These are phyloP conservation scores for Selaginella tamariscina DNA, from an alignment of 75 land plant genomes.

Conservation along the genomic window DNA sequence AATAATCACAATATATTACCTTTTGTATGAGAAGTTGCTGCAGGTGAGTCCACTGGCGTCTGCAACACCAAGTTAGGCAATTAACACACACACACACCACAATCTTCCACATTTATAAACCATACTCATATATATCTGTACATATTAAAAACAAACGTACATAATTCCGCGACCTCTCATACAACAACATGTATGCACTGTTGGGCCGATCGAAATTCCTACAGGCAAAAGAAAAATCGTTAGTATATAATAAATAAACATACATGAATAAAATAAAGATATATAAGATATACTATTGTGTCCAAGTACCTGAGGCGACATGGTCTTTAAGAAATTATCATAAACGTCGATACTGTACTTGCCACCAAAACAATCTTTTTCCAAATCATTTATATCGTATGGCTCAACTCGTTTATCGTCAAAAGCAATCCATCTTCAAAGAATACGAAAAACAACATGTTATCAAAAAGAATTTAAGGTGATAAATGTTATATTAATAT, in stretches of 20 bases:
- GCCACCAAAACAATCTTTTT: slow-evolving; percentile 31
- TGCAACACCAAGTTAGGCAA: not conserved
- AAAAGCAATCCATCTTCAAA: slow-evolving; percentile 24
- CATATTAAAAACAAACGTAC: not conserved
- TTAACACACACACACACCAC: too few relatives aligned
- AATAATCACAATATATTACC: not conserved
- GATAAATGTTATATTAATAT: not conserved
- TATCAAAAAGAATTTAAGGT: not conserved
- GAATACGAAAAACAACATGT: slow-evolving; percentile 5
- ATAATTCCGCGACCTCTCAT: slow-evolving; percentile 16
- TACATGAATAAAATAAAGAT: not conserved
- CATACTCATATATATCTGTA: too few relatives aligned
- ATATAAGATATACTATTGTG: not conserved
- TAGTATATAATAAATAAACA: not conserved
- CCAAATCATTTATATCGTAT: slow-evolving; percentile 26
- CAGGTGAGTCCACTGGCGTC: not conserved
- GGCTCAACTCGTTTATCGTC: slow-evolving; percentile 33
- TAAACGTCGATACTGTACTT: slow-evolving; percentile 27
- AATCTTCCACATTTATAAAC: too few relatives aligned
- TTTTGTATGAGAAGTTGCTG: not conserved
- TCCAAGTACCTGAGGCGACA: slow-evolving; percentile 23
- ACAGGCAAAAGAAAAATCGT: not conserved
- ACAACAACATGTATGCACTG: slow-evolving; percentile 30
- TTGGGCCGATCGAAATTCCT: slow-evolving; percentile 29
- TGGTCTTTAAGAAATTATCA: slow-evolving; percentile 27